Evolutionary conservation across 331 rosid genomes (phyloP).

Genomic region (Arachis monticola): DNA sequence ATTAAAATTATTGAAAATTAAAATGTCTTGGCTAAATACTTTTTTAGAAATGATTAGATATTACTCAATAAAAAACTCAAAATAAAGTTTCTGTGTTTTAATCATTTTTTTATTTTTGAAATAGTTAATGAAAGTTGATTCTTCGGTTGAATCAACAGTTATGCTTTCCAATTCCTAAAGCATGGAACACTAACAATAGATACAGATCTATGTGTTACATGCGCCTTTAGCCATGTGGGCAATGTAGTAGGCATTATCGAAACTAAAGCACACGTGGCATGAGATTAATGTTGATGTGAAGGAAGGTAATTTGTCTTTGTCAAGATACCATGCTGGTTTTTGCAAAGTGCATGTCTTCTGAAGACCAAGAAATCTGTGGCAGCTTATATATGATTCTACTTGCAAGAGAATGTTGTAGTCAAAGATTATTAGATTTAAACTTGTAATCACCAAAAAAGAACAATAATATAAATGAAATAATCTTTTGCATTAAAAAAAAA

Average conservation of each 20-base stretch:
- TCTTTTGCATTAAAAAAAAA: no score
- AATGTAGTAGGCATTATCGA: slow-evolving; percentile 89
- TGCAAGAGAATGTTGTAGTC: slow-evolving; percentile 63
- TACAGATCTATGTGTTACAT: slow-evolving; percentile 81
- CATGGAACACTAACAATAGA: slow-evolving; percentile 68
- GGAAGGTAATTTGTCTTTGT: slow-evolving; percentile 47
- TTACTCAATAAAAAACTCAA: slow-evolving; percentile 1
- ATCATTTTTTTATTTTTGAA: slow-evolving; percentile 2
- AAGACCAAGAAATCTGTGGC: slow-evolving; percentile 68
- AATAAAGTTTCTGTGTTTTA: background rate
- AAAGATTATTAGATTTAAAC: background rate
- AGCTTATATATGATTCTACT: slow-evolving; percentile 68
- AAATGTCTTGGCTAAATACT: no score
- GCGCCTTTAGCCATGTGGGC: slow-evolving; percentile 99
- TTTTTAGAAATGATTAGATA: no score
- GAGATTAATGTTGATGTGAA: slow-evolving; percentile 50
- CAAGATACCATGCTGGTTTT: slow-evolving; percentile 61
- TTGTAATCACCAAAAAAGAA: no score
- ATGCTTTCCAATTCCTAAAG: slow-evolving; percentile 93
- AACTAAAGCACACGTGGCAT: slow-evolving; percentile 39
- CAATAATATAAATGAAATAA: no score
- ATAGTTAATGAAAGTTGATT: slow-evolving; percentile 31
- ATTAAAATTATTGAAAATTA: no score
- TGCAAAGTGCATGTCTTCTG: slow-evolving; percentile 69
- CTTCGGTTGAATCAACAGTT: slow-evolving; percentile 55